Evolutionary conservation across 2,329 filamentous ascomycete species (phyloP).

Genomic region (Trichoderma guizhouense): DNA sequence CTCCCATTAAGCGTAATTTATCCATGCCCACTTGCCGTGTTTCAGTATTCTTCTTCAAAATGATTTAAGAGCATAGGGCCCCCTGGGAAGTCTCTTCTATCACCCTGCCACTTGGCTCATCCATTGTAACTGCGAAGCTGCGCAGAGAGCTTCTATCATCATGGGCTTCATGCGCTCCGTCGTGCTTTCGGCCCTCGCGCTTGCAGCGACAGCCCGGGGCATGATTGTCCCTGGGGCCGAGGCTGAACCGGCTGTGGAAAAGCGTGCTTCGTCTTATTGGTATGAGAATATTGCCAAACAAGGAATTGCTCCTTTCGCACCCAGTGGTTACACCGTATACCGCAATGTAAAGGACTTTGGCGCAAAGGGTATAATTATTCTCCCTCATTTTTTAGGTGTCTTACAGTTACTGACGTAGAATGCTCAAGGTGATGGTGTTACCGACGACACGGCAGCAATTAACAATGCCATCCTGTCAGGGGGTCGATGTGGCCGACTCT

Average conservation of each 20-base stretch:
- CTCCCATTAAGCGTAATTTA: neutral
- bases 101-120: neutral
- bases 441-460: conserved; percentile 56
- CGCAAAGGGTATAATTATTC: conserved; percentile 23
- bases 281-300: conserved; percentile 2
- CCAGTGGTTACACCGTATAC: neutral
- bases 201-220: neutral
- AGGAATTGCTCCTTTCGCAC: conserved; percentile 1
- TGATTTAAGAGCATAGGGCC: neutral
- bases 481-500: conserved; percentile 31
- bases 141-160: neutral
- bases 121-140: neutral
- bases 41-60: neutral
- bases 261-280: conserved; percentile 6
- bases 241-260: neutral
- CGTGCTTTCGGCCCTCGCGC: neutral
- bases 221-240: neutral
- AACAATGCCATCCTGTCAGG: conserved; percentile 41
- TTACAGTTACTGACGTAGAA: neutral
- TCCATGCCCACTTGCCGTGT: neutral
- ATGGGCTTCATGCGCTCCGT: conserved; percentile 8
- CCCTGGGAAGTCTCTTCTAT: neutral
- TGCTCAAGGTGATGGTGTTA: conserved; percentile 25
- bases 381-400: neutral
- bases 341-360: conserved; percentile 42